These are phyloP conservation scores for Magnaporthiopsis rhizophila DNA, from an alignment of 2,329 filamentous ascomycete genomes.

Conservation along the genomic window DNA sequence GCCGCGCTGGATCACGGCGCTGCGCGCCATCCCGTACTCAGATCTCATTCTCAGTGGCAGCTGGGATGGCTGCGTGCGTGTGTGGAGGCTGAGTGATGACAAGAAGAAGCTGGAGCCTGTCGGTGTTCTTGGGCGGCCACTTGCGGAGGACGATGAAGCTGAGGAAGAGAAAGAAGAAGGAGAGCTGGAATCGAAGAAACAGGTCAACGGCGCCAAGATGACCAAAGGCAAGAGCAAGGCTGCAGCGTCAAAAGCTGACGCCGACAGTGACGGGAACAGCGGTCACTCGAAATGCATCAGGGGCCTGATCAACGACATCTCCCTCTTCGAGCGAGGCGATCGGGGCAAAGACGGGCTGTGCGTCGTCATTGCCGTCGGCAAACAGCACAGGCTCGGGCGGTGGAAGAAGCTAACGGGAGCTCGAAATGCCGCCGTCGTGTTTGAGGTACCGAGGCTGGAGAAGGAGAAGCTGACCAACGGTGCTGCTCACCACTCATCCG, in stretches of 20 bases:
- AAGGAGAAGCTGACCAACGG: conserved; percentile 1
- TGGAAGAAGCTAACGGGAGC: conserved; percentile 62
- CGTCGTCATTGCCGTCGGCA: conserved; percentile 77
- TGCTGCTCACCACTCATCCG: not conserved
- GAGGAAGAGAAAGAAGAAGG: conserved; percentile 17
- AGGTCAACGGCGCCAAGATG: conserved; percentile 11
- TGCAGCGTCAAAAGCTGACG: conserved; percentile 7
- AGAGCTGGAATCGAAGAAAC: conserved; percentile 15
- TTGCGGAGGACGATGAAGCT: conserved; percentile 10
- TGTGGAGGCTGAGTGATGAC: conserved; percentile 79
- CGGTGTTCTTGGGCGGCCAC: conserved; percentile 52
- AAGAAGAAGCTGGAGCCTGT: conserved; percentile 68
- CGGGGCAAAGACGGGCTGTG: conserved; percentile 69
- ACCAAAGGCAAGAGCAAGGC: conserved; percentile 11
- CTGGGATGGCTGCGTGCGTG: conserved; percentile 84
- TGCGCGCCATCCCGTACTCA: conserved; percentile 79
- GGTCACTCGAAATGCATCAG: conserved; percentile 34
- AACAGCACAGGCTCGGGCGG: conserved; percentile 75
- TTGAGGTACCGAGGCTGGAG: conserved; percentile 60
- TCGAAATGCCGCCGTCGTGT: conserved; percentile 79
- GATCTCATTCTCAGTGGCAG: conserved; percentile 86
- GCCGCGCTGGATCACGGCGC: conserved; percentile 84
- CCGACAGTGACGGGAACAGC: conserved; percentile 1
- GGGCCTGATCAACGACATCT: conserved; percentile 83
- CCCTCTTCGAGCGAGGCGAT: conserved; percentile 77